Evolutionary conservation across 805 yeast species (phyloP), one percentile per base, ranked within the genome.

Genomic region (Saturnispora serradocipensis): DNA sequence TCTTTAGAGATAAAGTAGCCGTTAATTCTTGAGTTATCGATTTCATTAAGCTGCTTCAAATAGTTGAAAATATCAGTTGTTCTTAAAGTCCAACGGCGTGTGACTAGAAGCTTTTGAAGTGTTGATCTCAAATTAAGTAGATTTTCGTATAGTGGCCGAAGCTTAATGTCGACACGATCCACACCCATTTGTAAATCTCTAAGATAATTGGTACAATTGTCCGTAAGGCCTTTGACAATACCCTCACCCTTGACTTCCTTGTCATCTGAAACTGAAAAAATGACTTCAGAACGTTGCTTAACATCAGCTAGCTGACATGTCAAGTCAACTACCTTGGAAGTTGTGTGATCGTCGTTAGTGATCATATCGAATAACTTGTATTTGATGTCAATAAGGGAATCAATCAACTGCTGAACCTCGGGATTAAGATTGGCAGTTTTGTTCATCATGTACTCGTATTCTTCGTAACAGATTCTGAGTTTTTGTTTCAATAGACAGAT

Each of bases 11-110:
- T 53, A 56, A 84, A 84, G 56, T 74, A 73, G 4, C 87, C 87
- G 49, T 77, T 72, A 7, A 82, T 74, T 60, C 97, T 75, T 56
- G 76, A 64, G 49, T 81, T 84, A 64, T 91, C 97, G 55, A 93
- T 82, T 52, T 73, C 77, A 60, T 80, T 82, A 55, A 93, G 72
- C 56, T 75, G 74, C 61, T 83, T 81, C 67, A 89, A 96, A 65
- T 86, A 90, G 46, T 77, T 75, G 69, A 86, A 93, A 55, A 93
- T 74, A 69, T 93, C 99, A 0, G 99, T 93, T 62, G 90, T 96
- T 62, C 99, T 80, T 70, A 93, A 73, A 2, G 98, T 91, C 99
- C 99, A 93, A 66, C 99, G 79, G 67, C 97, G 82, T 3, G 99
- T 93, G 44, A 93, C 81, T 59, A 91, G 74, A 56, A 93, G 72